Percentiles rank a stretch among this genome's conserved stretches.
phyloP scores from a whole-genome alignment of 441 rosid species.

The Brassica balearica region DNA sequence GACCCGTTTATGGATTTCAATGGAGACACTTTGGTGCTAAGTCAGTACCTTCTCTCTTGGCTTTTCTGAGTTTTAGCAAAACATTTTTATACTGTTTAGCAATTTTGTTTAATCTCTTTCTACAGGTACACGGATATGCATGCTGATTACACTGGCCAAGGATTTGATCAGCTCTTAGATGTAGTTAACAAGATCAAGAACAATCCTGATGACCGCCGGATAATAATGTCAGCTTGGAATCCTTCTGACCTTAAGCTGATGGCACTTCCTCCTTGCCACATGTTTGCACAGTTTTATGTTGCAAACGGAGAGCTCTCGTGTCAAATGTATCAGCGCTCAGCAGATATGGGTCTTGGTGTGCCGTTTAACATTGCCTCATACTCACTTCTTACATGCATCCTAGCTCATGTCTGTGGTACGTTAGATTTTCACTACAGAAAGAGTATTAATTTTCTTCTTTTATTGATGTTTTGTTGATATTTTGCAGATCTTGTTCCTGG shows the following conservation, averaged over 20 bases:
- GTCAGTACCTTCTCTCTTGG: conserved; percentile 31
- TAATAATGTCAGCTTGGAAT: conserved; percentile 87
- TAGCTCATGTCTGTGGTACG: conserved; percentile 88
- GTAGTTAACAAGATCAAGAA: conserved; percentile 82
- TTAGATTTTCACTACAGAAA: not conserved
- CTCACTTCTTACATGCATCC: conserved; percentile 75
- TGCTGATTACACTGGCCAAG: conserved; percentile 51
- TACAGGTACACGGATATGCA: conserved; percentile 46
- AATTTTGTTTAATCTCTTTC: not conserved
- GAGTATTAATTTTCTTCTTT: not conserved
- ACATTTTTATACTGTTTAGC: not conserved
- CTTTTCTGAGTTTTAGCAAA: conserved; percentile 15
- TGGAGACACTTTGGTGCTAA: conserved; percentile 54
- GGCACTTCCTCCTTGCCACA: conserved; percentile 94
- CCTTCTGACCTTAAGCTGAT: conserved; percentile 81
- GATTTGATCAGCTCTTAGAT: conserved; percentile 84
- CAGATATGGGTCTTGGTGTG: conserved; percentile 90
- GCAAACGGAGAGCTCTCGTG: conserved; percentile 66
- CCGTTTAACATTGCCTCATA: conserved; percentile 88
- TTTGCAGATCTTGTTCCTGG: conserved; percentile 79
- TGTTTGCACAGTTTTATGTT: conserved; percentile 82
- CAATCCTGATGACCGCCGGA: conserved; percentile 77
- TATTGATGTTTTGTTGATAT: conserved; percentile 1
- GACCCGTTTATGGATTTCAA: conserved; percentile 47
- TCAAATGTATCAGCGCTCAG: conserved; percentile 93